These are phyloP conservation scores for Ettlia oleoabundans DNA, from an alignment of 139 green algal species.

Conservation along the genomic window DNA sequence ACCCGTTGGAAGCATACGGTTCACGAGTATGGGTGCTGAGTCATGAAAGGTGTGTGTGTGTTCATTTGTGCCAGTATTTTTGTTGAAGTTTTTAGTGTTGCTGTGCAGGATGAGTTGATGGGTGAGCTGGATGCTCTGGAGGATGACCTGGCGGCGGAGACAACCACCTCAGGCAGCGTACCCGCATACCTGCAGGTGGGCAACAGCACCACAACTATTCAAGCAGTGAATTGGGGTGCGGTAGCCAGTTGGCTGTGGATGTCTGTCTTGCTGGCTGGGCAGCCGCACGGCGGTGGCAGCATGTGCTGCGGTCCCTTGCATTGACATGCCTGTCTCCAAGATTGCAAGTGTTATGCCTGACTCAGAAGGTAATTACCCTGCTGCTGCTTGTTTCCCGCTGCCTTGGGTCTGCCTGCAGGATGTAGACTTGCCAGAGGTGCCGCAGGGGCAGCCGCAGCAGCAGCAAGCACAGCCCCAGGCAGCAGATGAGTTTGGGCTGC, in stretches of 20 bases:
- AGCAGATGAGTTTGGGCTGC: conserved; percentile 63
- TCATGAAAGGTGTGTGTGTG: too few species aligned
- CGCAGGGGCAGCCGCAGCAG: conserved; percentile 36
- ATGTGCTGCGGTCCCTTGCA: too few species aligned
- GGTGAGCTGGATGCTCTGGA: conserved; percentile 95
- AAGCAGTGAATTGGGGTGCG: neutral
- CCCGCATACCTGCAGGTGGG: conserved; percentile 82
- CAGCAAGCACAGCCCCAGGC: conserved; percentile 35
- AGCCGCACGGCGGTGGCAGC: too few species aligned
- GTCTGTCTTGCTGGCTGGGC: too few species aligned
- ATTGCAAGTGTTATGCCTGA: too few species aligned
- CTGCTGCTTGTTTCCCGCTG: neutral
- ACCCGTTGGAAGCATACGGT: too few species aligned
- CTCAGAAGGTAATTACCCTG: neutral
- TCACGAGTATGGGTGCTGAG: too few species aligned
- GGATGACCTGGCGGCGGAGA: conserved; percentile 70
- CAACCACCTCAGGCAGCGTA: conserved; percentile 45
- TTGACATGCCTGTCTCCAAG: too few species aligned
- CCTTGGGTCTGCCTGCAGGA: neutral
- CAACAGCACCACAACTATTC: too few species aligned
- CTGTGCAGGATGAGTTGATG: conserved; percentile 96
- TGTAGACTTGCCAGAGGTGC: conserved; percentile 56
- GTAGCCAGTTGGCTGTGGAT: neutral
- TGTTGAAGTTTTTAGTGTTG: too few species aligned
- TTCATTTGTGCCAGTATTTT: too few species aligned